Conservation (phyloP, 2,329 filamentous ascomycete species). For the Exophiala xenobiotica region DNA sequence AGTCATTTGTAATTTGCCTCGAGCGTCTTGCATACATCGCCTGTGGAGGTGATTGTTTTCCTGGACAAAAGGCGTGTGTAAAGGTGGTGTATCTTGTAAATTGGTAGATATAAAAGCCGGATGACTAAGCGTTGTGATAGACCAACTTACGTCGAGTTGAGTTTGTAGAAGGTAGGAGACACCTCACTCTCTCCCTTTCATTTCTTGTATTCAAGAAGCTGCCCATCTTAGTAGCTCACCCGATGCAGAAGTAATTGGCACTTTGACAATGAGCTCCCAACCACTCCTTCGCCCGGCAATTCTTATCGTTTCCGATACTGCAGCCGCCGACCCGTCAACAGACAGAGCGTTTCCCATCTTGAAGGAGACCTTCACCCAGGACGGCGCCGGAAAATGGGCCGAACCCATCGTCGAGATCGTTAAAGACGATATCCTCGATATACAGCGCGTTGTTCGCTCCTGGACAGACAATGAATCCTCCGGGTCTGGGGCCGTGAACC, state of each 20-base stretch:
- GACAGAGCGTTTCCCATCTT: constrained; percentile 72
- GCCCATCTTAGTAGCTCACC: too few relatives aligned
- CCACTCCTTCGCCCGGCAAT: constrained; percentile 68
- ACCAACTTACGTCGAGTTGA: background rate
- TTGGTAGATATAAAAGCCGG: background rate
- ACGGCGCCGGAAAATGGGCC: constrained; percentile 70
- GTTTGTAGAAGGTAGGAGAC: too few relatives aligned
- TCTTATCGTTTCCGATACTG: constrained; percentile 88
- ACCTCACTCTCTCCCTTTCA: too few relatives aligned
- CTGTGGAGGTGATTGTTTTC: background rate
- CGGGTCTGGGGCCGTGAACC: constrained; percentile 51
- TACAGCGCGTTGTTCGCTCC: constrained; percentile 68
- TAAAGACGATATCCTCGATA: constrained; percentile 69
- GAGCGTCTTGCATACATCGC: too few relatives aligned
- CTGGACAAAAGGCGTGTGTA: background rate
- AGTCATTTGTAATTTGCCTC: too few relatives aligned
- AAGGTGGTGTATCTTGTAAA: too few relatives aligned
- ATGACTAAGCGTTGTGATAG: background rate
- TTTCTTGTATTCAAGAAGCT: too few relatives aligned
- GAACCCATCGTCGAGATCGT: constrained; percentile 72
- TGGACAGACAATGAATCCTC: constrained; percentile 68
- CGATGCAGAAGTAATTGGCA: background rate
- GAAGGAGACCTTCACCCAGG: constrained; percentile 64
- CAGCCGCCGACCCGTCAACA: constrained; percentile 71
- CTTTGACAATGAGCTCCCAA: constrained; percentile 5